Base-by-base conservation (phyloP, 1,139 yeast species). In the Meyerozyma athensensis region DNA sequence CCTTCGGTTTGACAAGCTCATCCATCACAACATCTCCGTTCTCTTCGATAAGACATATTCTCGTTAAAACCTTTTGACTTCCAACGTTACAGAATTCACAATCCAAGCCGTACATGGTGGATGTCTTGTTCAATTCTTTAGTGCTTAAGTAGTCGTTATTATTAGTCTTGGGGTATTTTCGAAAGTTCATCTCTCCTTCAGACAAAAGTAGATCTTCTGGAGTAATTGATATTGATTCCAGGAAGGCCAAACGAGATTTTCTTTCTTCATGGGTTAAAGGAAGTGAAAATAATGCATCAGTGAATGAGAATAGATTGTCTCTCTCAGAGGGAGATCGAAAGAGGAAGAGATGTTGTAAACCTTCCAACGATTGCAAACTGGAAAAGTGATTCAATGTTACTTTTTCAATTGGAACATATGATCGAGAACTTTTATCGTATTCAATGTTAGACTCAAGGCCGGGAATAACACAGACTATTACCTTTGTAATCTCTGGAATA, bases 51-150 rank as follows among this genome's bases (percentile, higher is more conserved):
- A 92, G 50, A 1, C 96, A 85, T 1, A 86, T 78, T 41, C 97
- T 68, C 0, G 97, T 80, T 31, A 90, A 64, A 3, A 79, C 96
- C 34, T 73, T 69, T 0, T 86, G 87, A 2, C 53, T 46, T 0
- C 63, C 74, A 0, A 92, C 63, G 40, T 71, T 63, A 55, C 96
- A 87, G 86, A 92, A 92, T 59, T 92, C 98, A 63, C 98, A 92
- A 60, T 92, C 98, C 17, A 92, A 52, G 0, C 95, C 94, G 62
- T 76, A 86, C 0, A 84, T 78, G 38, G 68, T 82, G 73, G 0
- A 78, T 81, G 3, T 64, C 75, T 44, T 77, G 79, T 1, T 68
- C 74, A 45, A 74, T 71, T 1, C 53, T 46, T 13, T 36, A 45
- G 0, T 96, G 86, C 41, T 79, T 12, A 35, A 36, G 3, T 14